Evolutionary conservation across 495 filamentous ascomycete species (phyloP), one percentile per base, ranked within the genome.

Genomic region (Penicillium argentinense): DNA sequence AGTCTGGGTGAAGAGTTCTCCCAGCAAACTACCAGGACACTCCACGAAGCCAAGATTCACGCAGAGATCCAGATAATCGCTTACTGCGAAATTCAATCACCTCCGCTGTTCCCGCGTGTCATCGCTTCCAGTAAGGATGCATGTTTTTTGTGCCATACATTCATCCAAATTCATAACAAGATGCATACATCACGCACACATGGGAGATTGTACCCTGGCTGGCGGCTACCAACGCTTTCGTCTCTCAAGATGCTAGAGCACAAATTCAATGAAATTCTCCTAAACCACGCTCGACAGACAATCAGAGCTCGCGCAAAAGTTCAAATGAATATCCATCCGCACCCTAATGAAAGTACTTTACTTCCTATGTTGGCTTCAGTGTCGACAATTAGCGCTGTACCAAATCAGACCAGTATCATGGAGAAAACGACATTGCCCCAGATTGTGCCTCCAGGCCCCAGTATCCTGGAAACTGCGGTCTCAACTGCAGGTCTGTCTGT

Each of bases 51-150:
- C 24, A 57, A 52, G 14, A 49, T 57, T 9, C 48, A 57, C 36
- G 45, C 54, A 0, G 49, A 57, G 18, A 47, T 57, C 6, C 54
- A 57, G 16, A 19, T 57, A 4, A 39, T 57, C 16, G 54, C 49
- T 9, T 57, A 13, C 18, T 57, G 54, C 37, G 54, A 53, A 43
- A 45, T 53, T 12, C 38, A 47, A 29, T 19, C 34, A 0, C 32
- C 19, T 0, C n/a, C 17, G 11, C 14, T 36, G 9, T 53, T 49
- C 19, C 54, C 54, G 4, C 49, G 54, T 9, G 45, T 34, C 0
- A 30, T 57, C 6, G 34, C 28, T 32, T 57, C 54, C 2, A 57
- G 49, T 42, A 57, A 57, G 38, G 54, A 57, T 13, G 54, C 54
- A 9, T 57, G 54, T 26, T 57, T 45, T 22, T 32, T 57, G 0